Evolutionary conservation across 169 alveolate genomes (phyloP).

Genomic region (Sarcocystis neurona): DNA sequence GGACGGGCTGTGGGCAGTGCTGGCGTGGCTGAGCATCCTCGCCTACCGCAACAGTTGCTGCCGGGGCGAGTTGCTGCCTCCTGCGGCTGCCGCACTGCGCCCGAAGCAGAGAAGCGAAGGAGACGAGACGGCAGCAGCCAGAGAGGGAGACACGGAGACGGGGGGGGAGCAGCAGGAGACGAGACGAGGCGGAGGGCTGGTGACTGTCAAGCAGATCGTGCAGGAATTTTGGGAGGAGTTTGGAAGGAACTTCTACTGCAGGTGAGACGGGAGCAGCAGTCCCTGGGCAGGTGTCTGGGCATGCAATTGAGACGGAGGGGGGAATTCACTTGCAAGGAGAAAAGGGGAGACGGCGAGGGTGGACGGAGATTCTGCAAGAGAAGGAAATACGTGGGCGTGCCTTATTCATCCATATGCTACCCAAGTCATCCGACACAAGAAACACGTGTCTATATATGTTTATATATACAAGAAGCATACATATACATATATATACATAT

Average conservation of each 20-base stretch:
- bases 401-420: no score
- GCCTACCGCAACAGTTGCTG: constrained; percentile 82
- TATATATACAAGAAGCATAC: no score
- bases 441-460: no score
- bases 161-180: constrained; percentile 30
- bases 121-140: constrained; percentile 16
- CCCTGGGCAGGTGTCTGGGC: no score
- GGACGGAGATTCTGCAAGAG: no score
- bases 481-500: no score
- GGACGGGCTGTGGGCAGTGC: constrained; percentile 97
- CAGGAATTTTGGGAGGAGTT: constrained; percentile 88
- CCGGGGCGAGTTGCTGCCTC: not conserved
- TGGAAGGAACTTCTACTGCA: constrained; percentile 93
- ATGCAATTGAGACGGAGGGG: no score
- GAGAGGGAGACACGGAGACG: constrained; percentile 33
- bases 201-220: constrained; percentile 87
- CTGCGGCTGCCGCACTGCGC: not conserved
- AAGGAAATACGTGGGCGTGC: no score
- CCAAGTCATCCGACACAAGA: no score
- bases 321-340: no score
- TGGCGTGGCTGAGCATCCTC: constrained; percentile 91
- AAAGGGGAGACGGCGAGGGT: no score
- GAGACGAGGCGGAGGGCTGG: constrained; percentile 47
- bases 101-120: no score
- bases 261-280: constrained; percentile 92